These are phyloP conservation scores for Aspergillus hortae DNA, from an alignment of 2,329 filamentous ascomycete genomes.

Conservation along the genomic window DNA sequence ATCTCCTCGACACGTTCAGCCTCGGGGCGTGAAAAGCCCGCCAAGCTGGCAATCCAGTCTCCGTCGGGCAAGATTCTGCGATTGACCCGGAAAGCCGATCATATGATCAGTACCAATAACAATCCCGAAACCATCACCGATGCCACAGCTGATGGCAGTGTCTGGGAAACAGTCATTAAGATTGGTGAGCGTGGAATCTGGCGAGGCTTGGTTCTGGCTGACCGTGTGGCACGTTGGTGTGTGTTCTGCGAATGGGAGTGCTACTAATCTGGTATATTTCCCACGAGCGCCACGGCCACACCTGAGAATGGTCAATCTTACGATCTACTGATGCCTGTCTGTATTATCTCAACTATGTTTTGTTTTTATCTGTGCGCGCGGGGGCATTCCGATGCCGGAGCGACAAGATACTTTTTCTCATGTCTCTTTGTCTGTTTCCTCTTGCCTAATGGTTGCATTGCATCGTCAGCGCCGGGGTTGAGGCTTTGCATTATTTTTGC, in stretches of 20 bases:
- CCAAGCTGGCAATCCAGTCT: slow-evolving; percentile 91
- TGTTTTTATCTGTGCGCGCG: neutral
- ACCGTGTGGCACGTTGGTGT: slow-evolving; percentile 64
- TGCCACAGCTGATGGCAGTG: slow-evolving; percentile 48
- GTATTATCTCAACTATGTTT: neutral
- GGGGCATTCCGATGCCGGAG: neutral
- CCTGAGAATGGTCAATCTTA: slow-evolving; percentile 1
- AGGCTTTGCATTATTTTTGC: slow-evolving; percentile 10
- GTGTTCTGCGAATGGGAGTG: slow-evolving; percentile 68
- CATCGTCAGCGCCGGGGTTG: slow-evolving; percentile 10
- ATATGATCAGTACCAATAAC: slow-evolving; percentile 35
- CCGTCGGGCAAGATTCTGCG: slow-evolving; percentile 92
- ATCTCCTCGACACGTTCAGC: slow-evolving; percentile 48
- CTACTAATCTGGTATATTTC: slow-evolving; percentile 34
- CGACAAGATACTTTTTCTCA: neutral
- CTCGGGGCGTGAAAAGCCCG: slow-evolving; percentile 65
- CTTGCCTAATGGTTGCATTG: slow-evolving; percentile 12
- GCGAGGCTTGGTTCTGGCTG: slow-evolving; percentile 61
- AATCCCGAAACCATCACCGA: slow-evolving; percentile 34
- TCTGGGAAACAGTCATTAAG: slow-evolving; percentile 66
- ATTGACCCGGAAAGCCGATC: slow-evolving; percentile 47
- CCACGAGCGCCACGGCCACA: neutral
- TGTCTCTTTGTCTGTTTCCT: slow-evolving; percentile 7
- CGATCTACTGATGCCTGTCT: neutral
- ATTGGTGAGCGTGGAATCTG: slow-evolving; percentile 61